Conservation (phyloP, 2,329 filamentous ascomycete genomes). For the Dactylellina parvicollis region DNA sequence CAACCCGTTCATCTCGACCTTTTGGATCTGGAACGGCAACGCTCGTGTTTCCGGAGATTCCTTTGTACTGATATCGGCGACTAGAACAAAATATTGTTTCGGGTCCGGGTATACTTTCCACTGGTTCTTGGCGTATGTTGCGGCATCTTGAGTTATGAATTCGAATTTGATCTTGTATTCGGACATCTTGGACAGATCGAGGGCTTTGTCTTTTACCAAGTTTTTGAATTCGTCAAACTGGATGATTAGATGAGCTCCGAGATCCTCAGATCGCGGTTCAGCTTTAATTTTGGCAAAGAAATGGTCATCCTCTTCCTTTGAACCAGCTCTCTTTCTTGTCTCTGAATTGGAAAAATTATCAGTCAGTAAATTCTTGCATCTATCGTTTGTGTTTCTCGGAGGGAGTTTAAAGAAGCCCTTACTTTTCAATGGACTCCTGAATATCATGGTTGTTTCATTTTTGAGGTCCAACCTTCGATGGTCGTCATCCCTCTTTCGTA, state of each 20-base stretch:
- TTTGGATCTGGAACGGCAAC: conserved; percentile 12
- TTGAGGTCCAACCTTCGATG: no score
- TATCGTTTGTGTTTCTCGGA: no score
- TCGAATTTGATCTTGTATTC: not conserved
- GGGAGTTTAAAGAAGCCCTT: no score
- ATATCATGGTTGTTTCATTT: no score
- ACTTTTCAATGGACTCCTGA: no score
- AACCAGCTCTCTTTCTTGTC: not conserved
- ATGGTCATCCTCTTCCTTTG: not conserved
- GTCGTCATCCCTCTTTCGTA: no score
- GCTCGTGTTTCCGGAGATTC: not conserved
- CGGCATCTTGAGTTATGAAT: no score
- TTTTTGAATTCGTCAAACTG: conserved; percentile 12
- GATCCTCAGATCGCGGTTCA: conserved; percentile 12
- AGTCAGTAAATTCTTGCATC: no score
- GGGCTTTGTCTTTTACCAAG: not conserved
- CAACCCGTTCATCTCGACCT: not conserved
- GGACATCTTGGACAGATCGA: no score
- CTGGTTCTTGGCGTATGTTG: not conserved
- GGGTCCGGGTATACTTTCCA: not conserved
- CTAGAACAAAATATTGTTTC: conserved; percentile 1
- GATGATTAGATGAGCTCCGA: conserved; percentile 8
- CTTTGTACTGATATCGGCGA: not conserved
- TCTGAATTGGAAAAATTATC: not conserved
- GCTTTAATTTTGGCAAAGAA: conserved; percentile 8